A percentile compares a stretch with the other conserved stretches of the same genome.
These are phyloP conservation scores for Rhodotorula babjevae DNA, from an alignment of 768 basidiomycete genomes.

Conservation along the genomic window DNA sequence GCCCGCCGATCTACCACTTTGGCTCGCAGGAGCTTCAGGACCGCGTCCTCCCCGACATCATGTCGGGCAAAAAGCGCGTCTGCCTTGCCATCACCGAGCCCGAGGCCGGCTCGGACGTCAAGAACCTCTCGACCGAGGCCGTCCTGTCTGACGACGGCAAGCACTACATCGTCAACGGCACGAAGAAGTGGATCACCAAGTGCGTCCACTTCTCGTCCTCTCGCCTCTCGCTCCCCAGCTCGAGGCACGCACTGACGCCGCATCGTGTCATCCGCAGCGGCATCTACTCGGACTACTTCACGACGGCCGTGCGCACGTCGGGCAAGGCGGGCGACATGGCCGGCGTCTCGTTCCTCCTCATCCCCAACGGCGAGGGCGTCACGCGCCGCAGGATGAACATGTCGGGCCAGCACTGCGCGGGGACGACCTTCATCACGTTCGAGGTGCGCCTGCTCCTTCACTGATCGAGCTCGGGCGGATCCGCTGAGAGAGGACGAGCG, in stretches of 20 bases:
- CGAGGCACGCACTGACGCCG: neutral
- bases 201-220: neutral
- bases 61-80: conserved; percentile 41
- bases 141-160: conserved; percentile 37
- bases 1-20: conserved; percentile 35
- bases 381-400: conserved; percentile 14
- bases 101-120: conserved; percentile 41
- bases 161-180: conserved; percentile 34
- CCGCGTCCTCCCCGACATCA: conserved; percentile 36
- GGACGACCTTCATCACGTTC: conserved; percentile 41
- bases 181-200: conserved; percentile 43
- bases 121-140: conserved; percentile 40
- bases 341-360: conserved; percentile 41
- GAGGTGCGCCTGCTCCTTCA: conserved; percentile 9
- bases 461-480: too few relatives aligned
- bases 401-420: conserved; percentile 29
- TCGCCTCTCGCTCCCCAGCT: neutral
- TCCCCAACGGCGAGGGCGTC: conserved; percentile 30
- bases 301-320: conserved; percentile 44
- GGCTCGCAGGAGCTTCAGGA: conserved; percentile 37
- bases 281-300: conserved; percentile 44
- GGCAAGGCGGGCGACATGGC: conserved; percentile 37
- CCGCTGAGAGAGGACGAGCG: neutral
- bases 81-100: conserved; percentile 44
- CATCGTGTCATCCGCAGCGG: conserved; percentile 27